phyloP scores from a whole-genome alignment of 2,329 filamentous ascomycete species.

The Aspergillus felis region DNA sequence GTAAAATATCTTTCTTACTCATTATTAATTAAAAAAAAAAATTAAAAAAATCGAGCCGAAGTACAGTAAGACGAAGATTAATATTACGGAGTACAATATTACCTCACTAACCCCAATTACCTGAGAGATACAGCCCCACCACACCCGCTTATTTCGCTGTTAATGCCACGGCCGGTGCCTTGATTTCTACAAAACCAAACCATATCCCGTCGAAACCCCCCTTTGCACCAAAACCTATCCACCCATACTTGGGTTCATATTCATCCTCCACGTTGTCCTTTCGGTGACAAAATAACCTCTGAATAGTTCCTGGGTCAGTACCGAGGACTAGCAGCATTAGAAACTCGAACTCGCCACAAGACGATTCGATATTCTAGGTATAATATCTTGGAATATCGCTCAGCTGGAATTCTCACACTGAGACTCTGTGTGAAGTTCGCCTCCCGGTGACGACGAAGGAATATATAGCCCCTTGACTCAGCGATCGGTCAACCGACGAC shows the following conservation, averaged over 20 bases:
- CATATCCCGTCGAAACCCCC: neutral
- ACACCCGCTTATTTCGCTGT: neutral
- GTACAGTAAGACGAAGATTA: neutral
- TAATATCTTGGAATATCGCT: neutral
- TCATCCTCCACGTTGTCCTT: neutral
- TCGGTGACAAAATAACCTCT: neutral
- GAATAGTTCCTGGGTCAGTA: neutral
- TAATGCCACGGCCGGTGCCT: neutral
- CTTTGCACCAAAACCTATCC: neutral
- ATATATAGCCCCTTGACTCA: conserved; percentile 10
- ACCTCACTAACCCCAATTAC: too few species aligned
- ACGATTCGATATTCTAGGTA: neutral
- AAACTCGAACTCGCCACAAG: neutral
- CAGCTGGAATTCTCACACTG: too few species aligned
- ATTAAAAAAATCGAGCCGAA: too few species aligned
- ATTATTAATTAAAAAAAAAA: too few species aligned
- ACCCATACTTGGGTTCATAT: neutral
- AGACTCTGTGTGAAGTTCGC: neutral
- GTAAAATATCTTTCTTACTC: neutral
- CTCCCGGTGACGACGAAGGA: conserved; percentile 6
- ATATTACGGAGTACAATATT: neutral
- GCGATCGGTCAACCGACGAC: conserved; percentile 25
- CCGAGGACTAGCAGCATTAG: too few species aligned
- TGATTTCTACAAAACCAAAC: neutral
- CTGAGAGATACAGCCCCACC: neutral